Conservation (phyloP, 225 moss, liverwort and hornwort species). For the Marchantia polymorpha region DNA sequence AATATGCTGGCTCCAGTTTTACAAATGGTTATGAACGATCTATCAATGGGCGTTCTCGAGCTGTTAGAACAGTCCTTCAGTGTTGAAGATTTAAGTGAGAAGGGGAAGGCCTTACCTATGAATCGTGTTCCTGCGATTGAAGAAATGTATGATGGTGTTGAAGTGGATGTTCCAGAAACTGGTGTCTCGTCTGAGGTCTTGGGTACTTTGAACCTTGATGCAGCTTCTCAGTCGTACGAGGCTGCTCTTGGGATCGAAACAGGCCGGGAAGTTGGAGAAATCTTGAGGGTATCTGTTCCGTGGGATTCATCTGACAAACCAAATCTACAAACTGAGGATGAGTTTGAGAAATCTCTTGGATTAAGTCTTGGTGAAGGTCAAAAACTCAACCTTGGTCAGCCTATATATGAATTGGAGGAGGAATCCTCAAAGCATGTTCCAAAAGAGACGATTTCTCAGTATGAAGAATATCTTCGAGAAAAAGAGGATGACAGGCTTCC, state of each 20-base stretch:
- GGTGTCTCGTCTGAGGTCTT: constrained; percentile 2
- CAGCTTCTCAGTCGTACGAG: constrained; percentile 1
- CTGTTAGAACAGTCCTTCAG: constrained; percentile 42
- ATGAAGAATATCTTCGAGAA: neutral
- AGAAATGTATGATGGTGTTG: constrained; percentile 13
- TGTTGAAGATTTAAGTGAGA: constrained; percentile 27
- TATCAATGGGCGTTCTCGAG: constrained; percentile 37
- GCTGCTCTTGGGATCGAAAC: constrained; percentile 11
- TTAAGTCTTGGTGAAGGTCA: constrained; percentile 11
- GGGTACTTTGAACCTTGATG: neutral
- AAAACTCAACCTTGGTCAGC: neutral
- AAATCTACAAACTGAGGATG: constrained; percentile 10
- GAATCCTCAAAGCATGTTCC: neutral
- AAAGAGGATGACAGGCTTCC: neutral
- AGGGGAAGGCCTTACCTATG: constrained; percentile 10
- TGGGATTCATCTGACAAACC: constrained; percentile 29
- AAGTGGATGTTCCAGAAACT: constrained; percentile 6
- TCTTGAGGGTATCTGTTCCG: constrained; percentile 11
- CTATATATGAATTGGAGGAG: constrained; percentile 5
- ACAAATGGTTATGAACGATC: constrained; percentile 45
- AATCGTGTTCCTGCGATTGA: constrained; percentile 9
- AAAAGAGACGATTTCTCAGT: neutral
- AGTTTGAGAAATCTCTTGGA: constrained; percentile 13
- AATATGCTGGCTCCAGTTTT: constrained; percentile 49
- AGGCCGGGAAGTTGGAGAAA: neutral